These are phyloP conservation scores for Candida montana DNA, from an alignment of 805 yeast genomes.

Conservation along the genomic window DNA sequence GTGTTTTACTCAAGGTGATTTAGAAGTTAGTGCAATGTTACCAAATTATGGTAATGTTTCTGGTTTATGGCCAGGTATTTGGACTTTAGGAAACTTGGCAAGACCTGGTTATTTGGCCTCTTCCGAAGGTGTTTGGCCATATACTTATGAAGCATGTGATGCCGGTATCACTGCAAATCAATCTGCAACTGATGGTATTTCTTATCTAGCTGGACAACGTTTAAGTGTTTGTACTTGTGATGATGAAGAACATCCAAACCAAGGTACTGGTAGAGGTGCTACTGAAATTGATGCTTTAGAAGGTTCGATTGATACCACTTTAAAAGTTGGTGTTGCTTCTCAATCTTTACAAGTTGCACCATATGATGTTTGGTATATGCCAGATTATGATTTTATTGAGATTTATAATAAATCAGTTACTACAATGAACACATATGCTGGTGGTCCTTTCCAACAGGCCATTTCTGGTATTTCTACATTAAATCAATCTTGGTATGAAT, in stretches of 20 bases:
- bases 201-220: constrained; percentile 41
- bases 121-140: constrained; percentile 49
- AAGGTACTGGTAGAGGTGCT: constrained; percentile 45
- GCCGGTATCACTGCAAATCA: constrained; percentile 48
- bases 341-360: constrained; percentile 51
- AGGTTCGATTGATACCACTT: constrained; percentile 34
- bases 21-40: constrained; percentile 37
- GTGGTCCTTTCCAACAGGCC: constrained; percentile 49
- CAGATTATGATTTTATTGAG: constrained; percentile 43
- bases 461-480: constrained; percentile 41
- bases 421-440: constrained; percentile 40
- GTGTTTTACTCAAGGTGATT: constrained; percentile 37
- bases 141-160: constrained; percentile 42
- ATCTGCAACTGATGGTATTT: constrained; percentile 42
- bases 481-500: constrained; percentile 41
- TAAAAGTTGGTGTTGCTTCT: constrained; percentile 38
- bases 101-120: constrained; percentile 44
- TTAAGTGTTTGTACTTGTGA: constrained; percentile 40
- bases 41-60: constrained; percentile 38
- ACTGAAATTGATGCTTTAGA: constrained; percentile 47
- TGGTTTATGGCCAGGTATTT: constrained; percentile 48
- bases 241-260: constrained; percentile 42
- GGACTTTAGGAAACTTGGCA: constrained; percentile 46
- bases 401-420: constrained; percentile 37
- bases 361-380: constrained; percentile 45